phyloP scores from a whole-genome alignment of 768 basidiomycete genomes.

The Filobasidium wieringae region DNA sequence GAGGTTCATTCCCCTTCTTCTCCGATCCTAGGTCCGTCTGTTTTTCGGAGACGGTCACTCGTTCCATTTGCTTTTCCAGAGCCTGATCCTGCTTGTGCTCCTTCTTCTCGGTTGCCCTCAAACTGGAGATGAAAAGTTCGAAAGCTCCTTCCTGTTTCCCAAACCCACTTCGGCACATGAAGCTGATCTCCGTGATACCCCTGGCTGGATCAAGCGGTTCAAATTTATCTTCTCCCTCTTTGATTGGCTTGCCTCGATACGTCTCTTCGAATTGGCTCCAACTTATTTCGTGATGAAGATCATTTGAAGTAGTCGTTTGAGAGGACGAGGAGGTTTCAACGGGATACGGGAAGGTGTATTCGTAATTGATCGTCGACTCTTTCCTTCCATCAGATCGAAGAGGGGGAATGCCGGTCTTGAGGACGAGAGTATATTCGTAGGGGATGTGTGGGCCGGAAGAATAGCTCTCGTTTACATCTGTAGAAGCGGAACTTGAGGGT shows the following conservation, averaged over 20 bases:
- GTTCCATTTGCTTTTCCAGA: too few relatives aligned
- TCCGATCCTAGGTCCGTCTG: neutral
- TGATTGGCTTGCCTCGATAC: slow-evolving; percentile 34
- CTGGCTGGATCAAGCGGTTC: slow-evolving; percentile 24
- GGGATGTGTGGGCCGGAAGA: neutral
- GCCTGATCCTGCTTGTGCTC: neutral
- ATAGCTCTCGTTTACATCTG: neutral
- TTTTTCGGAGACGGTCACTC: neutral
- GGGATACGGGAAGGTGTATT: slow-evolving; percentile 21
- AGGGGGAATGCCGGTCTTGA: slow-evolving; percentile 29
- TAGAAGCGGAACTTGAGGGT: neutral
- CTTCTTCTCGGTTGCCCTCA: slow-evolving; percentile 15
- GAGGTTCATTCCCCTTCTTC: neutral
- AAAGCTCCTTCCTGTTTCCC: slow-evolving; percentile 38
- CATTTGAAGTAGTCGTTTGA: too few relatives aligned
- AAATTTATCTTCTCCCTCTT: slow-evolving; percentile 22
- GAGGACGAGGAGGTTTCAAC: neutral
- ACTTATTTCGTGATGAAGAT: slow-evolving; percentile 11
- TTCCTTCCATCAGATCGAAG: slow-evolving; percentile 18
- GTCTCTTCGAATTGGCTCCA: slow-evolving; percentile 32
- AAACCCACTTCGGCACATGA: slow-evolving; percentile 40
- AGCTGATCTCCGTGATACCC: slow-evolving; percentile 31
- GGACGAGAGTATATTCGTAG: slow-evolving; percentile 25
- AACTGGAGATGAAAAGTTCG: slow-evolving; percentile 24
- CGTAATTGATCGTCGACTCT: slow-evolving; percentile 30